Conservation (phyloP, 805 yeast species). For the Wickerhamomyces kurtzmanii region DNA sequence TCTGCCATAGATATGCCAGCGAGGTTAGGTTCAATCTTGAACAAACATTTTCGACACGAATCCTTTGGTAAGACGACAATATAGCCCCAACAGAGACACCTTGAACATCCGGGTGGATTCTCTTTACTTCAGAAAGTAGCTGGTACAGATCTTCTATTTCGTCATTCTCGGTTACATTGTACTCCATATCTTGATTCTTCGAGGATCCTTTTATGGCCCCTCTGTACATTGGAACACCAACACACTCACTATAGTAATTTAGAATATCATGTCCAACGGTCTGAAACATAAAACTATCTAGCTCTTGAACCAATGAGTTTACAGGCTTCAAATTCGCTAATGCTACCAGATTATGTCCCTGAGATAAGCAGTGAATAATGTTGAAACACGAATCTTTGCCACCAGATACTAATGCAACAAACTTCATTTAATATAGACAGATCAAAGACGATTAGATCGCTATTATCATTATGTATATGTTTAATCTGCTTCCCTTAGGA, state of each 20-base stretch:
- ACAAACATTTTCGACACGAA: conserved; percentile 90
- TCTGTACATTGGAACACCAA: conserved; percentile 74
- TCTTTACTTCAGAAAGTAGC: conserved; percentile 38
- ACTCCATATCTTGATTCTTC: conserved; percentile 58
- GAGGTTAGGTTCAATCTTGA: conserved; percentile 56
- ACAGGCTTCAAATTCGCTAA: conserved; percentile 77
- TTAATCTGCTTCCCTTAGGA: no score
- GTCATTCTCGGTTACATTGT: conserved; percentile 55
- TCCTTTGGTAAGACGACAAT: conserved; percentile 88
- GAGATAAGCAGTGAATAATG: conserved; percentile 71
- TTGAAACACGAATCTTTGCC: conserved; percentile 95
- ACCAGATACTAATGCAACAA: conserved; percentile 87
- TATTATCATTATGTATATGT: no score
- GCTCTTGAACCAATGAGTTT: conserved; percentile 41
- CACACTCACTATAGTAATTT: conserved; percentile 52
- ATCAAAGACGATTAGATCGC: no score
- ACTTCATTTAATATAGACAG: conserved; percentile 68
- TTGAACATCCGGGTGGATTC: conserved; percentile 57
- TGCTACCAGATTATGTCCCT: conserved; percentile 82
- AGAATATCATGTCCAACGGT: conserved; percentile 89
- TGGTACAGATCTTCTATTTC: conserved; percentile 79
- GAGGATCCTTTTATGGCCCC: conserved; percentile 55
- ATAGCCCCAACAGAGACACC: conserved; percentile 97
- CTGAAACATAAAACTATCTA: conserved; percentile 95
- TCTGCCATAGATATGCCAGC: conserved; percentile 82